These are phyloP conservation scores for Penicillium macrosclerotiorum DNA, from an alignment of 495 filamentous ascomycete genomes.

Conservation along the genomic window DNA sequence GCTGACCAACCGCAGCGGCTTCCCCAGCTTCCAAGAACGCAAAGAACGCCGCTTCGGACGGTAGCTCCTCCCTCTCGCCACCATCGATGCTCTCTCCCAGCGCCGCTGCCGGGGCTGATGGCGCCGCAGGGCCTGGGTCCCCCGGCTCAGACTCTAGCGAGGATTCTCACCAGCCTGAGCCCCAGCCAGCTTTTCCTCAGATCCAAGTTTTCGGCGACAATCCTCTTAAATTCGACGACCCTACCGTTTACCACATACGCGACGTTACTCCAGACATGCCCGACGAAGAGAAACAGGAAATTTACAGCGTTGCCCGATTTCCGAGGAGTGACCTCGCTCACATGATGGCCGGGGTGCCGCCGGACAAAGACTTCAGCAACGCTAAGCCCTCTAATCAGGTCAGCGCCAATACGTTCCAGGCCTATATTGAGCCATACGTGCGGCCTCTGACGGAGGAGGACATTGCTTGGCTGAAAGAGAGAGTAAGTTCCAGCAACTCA, in stretches of 20 bases:
- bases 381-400: constrained; percentile 93
- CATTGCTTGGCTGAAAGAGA: constrained; percentile 86
- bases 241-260: constrained; percentile 91
- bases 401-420: constrained; percentile 81
- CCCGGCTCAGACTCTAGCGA: constrained; percentile 60
- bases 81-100: constrained; percentile 51
- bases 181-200: constrained; percentile 70
- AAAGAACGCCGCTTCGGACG: constrained; percentile 56
- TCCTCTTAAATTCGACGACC: constrained; percentile 87
- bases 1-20: constrained; percentile 28
- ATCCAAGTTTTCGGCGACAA: constrained; percentile 86
- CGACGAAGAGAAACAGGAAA: constrained; percentile 76
- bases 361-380: constrained; percentile 92
- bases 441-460: constrained; percentile 92
- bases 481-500: constrained; percentile 39
- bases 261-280: constrained; percentile 68
- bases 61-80: constrained; percentile 59
- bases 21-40: constrained; percentile 49
- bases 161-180: constrained; percentile 72
- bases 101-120: constrained; percentile 48
- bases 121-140: constrained; percentile 43
- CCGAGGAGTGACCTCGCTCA: constrained; percentile 76
- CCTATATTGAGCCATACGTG: constrained; percentile 87
- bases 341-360: constrained; percentile 81
- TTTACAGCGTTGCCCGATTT: constrained; percentile 83